Evolutionary conservation across 2,329 filamentous ascomycete species (phyloP), one percentile per base, ranked within the genome.

Genomic region (Cadophora luteo-olivacea): DNA sequence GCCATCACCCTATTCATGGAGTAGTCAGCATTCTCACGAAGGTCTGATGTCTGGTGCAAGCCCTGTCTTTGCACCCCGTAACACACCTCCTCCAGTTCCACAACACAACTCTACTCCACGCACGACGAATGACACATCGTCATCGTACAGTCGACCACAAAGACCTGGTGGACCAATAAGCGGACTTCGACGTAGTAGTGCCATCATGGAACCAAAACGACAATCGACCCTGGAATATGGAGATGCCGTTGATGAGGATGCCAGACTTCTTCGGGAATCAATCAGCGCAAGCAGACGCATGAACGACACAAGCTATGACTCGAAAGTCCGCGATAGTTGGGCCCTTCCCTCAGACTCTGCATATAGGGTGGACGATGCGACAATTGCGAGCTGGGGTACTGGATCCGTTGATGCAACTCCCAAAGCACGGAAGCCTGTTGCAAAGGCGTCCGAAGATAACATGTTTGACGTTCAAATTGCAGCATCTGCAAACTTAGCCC

Each of bases 181-280:
- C 49, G 73, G 74, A 19, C 60, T 78, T 29, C 77, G 72, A 66
- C 69, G 78, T 63, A 77, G 68, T 58, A 79, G 78, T 70, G 75
- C 71, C 9, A 61, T 72, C 25, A 69, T 72, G 32, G 70, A 66
- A 64, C 52, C 57, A 5, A 74, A 73, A 55, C 69, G 76, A 29
- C 75, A 76, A 61, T 76, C 77, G 5, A 75, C 71, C 9, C 29
- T 75, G 7, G 74, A 76, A 11, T 73, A 75, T 61, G 71, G 68
- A 12, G 74, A 77, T 41, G 68, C 68, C 33, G 33, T 73, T 4
- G 77, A 79, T 66, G 77, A 79, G 61, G 78, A 79, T 71, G 76
- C 77, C 7, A 71, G 66, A 54, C 72, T 79, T 25, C 60, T 78
- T 16, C 72, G 74, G 48, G 78, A 79, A 60, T 78, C 77, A 11